Conservation (phyloP, 495 filamentous ascomycete genomes). For the Clavariopsis aquatica region DNA sequence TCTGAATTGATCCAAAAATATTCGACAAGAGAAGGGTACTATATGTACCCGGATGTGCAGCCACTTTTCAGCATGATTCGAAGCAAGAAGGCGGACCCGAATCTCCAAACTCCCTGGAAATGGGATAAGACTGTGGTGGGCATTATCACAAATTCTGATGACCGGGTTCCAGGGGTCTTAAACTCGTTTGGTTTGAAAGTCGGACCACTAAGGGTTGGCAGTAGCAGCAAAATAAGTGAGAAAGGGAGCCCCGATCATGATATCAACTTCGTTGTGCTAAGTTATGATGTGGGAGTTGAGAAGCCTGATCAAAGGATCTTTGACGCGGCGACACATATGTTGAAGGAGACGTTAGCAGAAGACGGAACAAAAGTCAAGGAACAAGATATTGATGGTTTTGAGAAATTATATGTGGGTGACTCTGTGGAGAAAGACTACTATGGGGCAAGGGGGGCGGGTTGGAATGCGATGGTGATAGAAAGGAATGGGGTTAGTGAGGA, state of each 20-base stretch:
- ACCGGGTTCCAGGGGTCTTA: constrained; percentile 64
- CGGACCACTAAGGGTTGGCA: constrained; percentile 39
- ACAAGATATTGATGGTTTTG: constrained; percentile 43
- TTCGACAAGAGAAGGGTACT: constrained; percentile 62
- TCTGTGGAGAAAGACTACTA: constrained; percentile 62
- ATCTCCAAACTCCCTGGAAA: constrained; percentile 35
- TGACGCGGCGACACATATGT: constrained; percentile 54
- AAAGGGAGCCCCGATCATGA: constrained; percentile 45
- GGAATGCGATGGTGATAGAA: constrained; percentile 59
- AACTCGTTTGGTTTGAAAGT: constrained; percentile 62
- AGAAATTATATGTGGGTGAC: constrained; percentile 68
- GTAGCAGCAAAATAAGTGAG: background rate
- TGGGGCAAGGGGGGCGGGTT: constrained; percentile 63
- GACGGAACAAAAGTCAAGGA: background rate
- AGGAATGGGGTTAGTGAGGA: constrained; percentile 33
- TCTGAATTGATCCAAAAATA: constrained; percentile 62
- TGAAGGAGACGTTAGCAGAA: constrained; percentile 27
- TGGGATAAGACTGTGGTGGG: constrained; percentile 57
- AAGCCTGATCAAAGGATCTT: constrained; percentile 70
- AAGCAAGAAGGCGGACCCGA: constrained; percentile 17
- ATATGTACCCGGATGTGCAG: constrained; percentile 55
- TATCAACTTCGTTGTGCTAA: constrained; percentile 67
- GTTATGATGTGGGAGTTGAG: constrained; percentile 69
- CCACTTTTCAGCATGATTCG: constrained; percentile 55
- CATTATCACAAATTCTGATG: constrained; percentile 77